Percentiles rank a stretch among this genome's conserved stretches.
Evolutionary conservation across 805 yeast species (phyloP).

Genomic region (Starmerella apis): DNA sequence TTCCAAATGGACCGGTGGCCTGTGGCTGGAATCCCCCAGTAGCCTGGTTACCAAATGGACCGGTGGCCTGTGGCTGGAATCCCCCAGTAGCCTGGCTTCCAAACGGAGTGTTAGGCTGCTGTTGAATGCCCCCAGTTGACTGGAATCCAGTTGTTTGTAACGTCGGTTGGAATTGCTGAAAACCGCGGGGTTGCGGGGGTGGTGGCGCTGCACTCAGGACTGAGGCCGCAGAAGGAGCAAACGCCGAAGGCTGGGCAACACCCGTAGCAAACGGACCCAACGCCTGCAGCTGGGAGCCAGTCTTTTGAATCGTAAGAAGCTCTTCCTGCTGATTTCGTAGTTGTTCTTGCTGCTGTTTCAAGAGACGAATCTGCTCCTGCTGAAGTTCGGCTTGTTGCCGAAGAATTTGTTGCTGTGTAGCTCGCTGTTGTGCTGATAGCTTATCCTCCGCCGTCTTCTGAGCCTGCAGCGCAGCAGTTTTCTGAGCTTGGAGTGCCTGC

Average conservation of each 20-base stretch:
- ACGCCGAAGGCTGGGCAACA: slow-evolving; percentile 31
- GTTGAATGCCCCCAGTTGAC: background rate
- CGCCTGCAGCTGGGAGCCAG: slow-evolving; percentile 26
- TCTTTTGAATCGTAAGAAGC: slow-evolving; percentile 29
- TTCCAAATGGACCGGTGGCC: slow-evolving; percentile 20
- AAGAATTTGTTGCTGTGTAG: slow-evolving; percentile 29
- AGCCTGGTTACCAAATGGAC: no score
- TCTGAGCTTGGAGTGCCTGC: slow-evolving; percentile 28
- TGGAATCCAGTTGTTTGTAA: background rate
- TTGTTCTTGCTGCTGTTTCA: slow-evolving; percentile 27
- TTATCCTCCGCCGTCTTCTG: slow-evolving; percentile 27
- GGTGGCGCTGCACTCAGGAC: slow-evolving; percentile 18
- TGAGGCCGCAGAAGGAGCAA: slow-evolving; percentile 30
- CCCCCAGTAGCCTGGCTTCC: background rate
- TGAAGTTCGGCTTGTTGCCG: slow-evolving; percentile 29
- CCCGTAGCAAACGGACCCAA: slow-evolving; percentile 36
- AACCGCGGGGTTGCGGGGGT: slow-evolving; percentile 32
- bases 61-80: background rate
- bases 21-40: slow-evolving; percentile 18
- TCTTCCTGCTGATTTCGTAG: slow-evolving; percentile 26
- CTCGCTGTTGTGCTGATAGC: slow-evolving; percentile 28
- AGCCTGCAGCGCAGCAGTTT: slow-evolving; percentile 18
- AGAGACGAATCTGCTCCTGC: slow-evolving; percentile 27
- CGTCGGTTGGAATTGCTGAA: slow-evolving; percentile 27
- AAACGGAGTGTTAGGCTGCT: no score